Base-by-base conservation (phyloP, 2,329 filamentous ascomycete species). In the Xylariales sp. region DNA sequence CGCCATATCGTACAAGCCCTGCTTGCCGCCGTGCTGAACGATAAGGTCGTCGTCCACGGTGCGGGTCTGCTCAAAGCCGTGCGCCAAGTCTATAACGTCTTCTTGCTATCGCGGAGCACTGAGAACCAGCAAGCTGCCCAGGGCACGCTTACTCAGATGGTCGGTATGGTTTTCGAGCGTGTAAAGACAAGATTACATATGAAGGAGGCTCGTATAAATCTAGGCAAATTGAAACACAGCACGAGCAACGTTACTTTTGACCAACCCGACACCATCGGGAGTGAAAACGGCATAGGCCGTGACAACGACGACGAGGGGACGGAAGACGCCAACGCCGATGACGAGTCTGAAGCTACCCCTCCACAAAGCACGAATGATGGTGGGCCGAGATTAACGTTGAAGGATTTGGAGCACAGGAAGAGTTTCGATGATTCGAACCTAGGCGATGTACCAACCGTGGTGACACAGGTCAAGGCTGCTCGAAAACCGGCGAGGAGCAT, bases 81-180 rank as follows among this genome's bases (percentile, higher is more conserved):
- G 72, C 92, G 96, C 74, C 93, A 98, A 80, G 97, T 97, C 66
- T 99, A 99, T 85, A 99, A 99, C 83, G 97, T 99, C 74, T 99
- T 99, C 80, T 86, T 99, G 68, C 89, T 98, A 58, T 98, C 95
- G 72, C 94, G 96, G 78, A 97, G 91, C 71, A 97, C 91, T 71
- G 89, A 93, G 64, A 99, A 98, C 78, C 96, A 99, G 83, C 94
- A 97, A 80, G 93, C 98, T 57, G 97, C 97, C 1, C 97, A 99
- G 79, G 96, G 96, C 2, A 97, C 96, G 3, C 83, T 99, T 76
- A 97, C 95, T 3, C 96, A 99, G 81, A 99, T 99, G 96, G 93
- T 98, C 46, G 94, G 95, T 72, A 98, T 95, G 1, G 96, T 99
- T 3, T 99, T 99, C 75, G 96, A 99, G 80, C 86, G 96, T 69